Percentiles rank a stretch among this genome's conserved stretches.
Evolutionary conservation across 192 early-diverging fungal species (phyloP).

Genomic region (Coemansia sp.): DNA sequence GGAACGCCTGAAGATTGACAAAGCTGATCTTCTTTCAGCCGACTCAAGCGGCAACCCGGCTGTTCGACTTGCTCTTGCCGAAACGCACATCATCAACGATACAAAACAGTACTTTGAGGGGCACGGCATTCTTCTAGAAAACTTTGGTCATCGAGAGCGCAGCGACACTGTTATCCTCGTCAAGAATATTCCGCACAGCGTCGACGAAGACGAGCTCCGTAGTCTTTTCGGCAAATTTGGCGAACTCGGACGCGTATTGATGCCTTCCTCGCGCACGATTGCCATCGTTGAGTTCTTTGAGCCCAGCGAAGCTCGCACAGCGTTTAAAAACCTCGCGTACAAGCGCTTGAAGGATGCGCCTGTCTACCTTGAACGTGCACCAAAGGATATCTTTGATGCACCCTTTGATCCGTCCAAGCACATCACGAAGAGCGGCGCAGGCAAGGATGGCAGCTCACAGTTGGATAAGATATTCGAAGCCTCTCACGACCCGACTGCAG

Average conservation of each 20-base stretch:
- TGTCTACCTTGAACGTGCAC: slow-evolving; percentile 93
- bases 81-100: slow-evolving; percentile 94
- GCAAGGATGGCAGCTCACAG: slow-evolving; percentile 40
- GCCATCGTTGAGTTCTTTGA: slow-evolving; percentile 94
- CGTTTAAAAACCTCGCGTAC: slow-evolving; percentile 89
- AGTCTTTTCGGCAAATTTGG: slow-evolving; percentile 87
- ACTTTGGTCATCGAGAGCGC: slow-evolving; percentile 78
- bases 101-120: slow-evolving; percentile 91
- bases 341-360: slow-evolving; percentile 89
- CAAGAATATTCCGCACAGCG: slow-evolving; percentile 90
- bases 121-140: slow-evolving; percentile 79
- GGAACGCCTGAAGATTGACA: slow-evolving; percentile 84
- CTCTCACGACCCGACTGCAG: slow-evolving; percentile 52
- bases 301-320: slow-evolving; percentile 85
- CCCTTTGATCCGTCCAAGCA: slow-evolving; percentile 48
- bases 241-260: slow-evolving; percentile 82
- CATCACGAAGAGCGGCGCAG: slow-evolving; percentile 14
- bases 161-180: slow-evolving; percentile 91
- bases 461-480: slow-evolving; percentile 44
- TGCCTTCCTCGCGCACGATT: slow-evolving; percentile 91
- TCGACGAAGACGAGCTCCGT: slow-evolving; percentile 80
- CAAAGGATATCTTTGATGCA: slow-evolving; percentile 77
- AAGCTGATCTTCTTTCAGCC: slow-evolving; percentile 89
- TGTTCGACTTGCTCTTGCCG: slow-evolving; percentile 94
- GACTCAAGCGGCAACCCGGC: slow-evolving; percentile 77